These are phyloP conservation scores for Clonostachys byssicola DNA, from an alignment of 2,329 filamentous ascomycete species.

Conservation along the genomic window DNA sequence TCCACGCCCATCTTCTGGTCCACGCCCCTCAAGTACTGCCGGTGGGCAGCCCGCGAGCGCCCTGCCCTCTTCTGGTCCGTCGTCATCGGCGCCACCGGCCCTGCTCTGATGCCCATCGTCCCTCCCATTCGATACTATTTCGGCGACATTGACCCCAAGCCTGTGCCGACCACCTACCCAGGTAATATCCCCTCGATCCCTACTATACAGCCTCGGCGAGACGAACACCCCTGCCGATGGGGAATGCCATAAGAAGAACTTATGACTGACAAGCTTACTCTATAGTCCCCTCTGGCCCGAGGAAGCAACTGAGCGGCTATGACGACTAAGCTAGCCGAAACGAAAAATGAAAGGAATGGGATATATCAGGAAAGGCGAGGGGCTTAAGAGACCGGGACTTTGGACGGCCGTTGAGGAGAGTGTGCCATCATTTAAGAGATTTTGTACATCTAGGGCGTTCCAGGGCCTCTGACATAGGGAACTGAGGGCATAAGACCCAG, in stretches of 20 bases:
- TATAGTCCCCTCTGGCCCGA: constrained; percentile 52
- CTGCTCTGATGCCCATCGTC: constrained; percentile 63
- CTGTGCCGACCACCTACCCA: constrained; percentile 87
- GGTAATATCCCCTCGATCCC: constrained; percentile 49
- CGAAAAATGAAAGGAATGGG: background rate
- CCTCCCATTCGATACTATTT: constrained; percentile 70
- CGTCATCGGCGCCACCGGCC: constrained; percentile 69
- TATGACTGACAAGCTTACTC: background rate
- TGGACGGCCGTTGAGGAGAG: no score
- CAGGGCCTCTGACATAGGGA: background rate
- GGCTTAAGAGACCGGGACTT: background rate
- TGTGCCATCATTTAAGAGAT: background rate
- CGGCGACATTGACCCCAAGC: constrained; percentile 68
- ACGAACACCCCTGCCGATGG: no score
- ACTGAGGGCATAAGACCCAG: background rate
- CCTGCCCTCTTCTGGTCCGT: constrained; percentile 90
- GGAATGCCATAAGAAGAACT: background rate
- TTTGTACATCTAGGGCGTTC: constrained; percentile 2
- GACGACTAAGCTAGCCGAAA: constrained; percentile 39
- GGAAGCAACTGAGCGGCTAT: constrained; percentile 57
- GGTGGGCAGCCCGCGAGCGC: constrained; percentile 83
- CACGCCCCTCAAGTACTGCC: constrained; percentile 76
- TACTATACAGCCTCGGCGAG: no score
- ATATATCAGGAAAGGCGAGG: constrained; percentile 2
- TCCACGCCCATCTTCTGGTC: constrained; percentile 76